These are phyloP conservation scores for Neostapfia colusana DNA, from an alignment of 176 grass and related monocot species.

Conservation along the genomic window DNA sequence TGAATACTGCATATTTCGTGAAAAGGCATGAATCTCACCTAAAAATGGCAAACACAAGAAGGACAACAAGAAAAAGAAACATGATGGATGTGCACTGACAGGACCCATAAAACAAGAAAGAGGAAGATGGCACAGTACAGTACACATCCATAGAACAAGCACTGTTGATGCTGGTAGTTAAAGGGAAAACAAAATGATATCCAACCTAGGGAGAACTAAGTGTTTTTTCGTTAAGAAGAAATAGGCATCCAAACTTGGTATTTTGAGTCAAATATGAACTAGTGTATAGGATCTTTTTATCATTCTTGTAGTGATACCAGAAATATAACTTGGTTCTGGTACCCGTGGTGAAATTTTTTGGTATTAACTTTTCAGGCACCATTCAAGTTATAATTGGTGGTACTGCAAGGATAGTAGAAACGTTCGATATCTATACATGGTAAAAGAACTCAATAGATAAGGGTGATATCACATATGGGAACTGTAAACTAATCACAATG, in stretches of 20 bases:
- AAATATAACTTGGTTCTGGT: background rate
- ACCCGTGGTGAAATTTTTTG: background rate
- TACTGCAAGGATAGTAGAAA: background rate
- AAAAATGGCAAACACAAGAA: background rate
- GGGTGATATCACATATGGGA: background rate
- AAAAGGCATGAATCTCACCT: slow-evolving; percentile 1
- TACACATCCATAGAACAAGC: slow-evolving; percentile 1
- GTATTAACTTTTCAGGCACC: background rate
- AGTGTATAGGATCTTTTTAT: background rate
- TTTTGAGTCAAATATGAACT: slow-evolving; percentile 11
- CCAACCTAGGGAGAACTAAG: background rate
- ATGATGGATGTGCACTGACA: background rate
- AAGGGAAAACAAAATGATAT: background rate
- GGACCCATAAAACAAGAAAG: background rate
- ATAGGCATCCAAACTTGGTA: background rate
- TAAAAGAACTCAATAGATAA: background rate
- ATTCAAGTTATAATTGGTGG: background rate
- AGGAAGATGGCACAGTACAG: slow-evolving; percentile 12
- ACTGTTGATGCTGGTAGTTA: background rate
- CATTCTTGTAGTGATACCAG: background rate
- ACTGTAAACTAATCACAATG: background rate
- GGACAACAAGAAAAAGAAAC: background rate
- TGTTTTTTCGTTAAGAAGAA: background rate
- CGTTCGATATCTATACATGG: background rate
- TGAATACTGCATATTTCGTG: slow-evolving; percentile 1